Evolutionary conservation across 345 rosid genomes (phyloP).

Genomic region (Durio zibethinus): DNA sequence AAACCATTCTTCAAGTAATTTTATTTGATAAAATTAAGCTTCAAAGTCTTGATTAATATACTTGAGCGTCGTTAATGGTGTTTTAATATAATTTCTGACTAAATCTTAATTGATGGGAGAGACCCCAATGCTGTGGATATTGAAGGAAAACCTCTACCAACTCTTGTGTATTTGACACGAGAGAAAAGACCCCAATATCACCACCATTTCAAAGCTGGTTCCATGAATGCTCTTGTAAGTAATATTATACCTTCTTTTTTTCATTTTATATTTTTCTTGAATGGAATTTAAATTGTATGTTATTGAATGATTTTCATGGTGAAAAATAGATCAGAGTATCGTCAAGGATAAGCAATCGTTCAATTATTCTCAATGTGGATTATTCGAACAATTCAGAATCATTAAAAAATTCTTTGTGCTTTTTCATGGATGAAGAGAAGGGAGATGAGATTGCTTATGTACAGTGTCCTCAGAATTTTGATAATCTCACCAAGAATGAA

Average conservation of each 20-base stretch:
- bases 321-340: not conserved
- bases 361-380: not conserved
- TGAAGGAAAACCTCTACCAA: not conserved
- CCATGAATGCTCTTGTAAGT: constrained; percentile 25
- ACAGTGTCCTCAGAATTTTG: not conserved
- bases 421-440: constrained; percentile 2
- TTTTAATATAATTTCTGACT: not conserved
- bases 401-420: not conserved
- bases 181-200: not conserved
- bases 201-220: not conserved
- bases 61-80: not conserved
- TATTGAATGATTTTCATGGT: not conserved
- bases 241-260: too few species aligned
- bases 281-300: not conserved
- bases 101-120: not conserved
- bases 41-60: not conserved
- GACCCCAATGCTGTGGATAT: not conserved
- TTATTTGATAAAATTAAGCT: not conserved
- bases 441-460: constrained; percentile 1
- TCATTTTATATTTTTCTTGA: not conserved
- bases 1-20: not conserved
- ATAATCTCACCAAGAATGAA: not conserved
- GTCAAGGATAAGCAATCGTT: not conserved
- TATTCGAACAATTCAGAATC: not conserved
- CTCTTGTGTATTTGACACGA: not conserved